phyloP scores from a whole-genome alignment of 495 filamentous ascomycete genomes.

The Lineolata rhizophorae region DNA sequence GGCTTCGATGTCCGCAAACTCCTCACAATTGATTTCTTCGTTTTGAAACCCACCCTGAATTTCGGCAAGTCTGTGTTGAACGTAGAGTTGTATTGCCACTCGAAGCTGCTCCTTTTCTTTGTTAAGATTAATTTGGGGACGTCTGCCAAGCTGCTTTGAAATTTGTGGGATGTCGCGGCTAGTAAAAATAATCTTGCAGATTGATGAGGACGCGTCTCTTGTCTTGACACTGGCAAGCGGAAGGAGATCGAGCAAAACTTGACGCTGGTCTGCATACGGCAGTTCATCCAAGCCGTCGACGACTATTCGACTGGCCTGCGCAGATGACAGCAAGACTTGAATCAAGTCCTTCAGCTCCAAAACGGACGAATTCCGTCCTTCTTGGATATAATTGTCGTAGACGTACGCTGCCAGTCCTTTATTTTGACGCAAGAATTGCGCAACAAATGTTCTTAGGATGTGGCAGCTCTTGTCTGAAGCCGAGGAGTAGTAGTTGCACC shows the following conservation, averaged over 20 bases:
- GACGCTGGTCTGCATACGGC: background rate
- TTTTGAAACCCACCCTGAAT: background rate
- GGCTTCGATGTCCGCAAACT: background rate
- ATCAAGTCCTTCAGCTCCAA: background rate
- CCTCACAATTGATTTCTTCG: background rate
- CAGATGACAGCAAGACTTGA: background rate
- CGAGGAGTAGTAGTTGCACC: background rate
- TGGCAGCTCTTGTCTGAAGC: background rate
- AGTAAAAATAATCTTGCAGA: background rate
- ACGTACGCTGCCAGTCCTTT: too few species aligned
- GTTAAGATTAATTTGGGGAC: background rate
- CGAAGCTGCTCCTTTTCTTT: background rate
- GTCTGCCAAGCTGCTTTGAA: background rate
- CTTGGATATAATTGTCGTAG: background rate
- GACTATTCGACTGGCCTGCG: background rate
- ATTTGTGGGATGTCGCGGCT: constrained; percentile 1
- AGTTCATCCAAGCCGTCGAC: constrained; percentile 6
- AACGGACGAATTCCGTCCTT: background rate
- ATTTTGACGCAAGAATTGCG: too few species aligned
- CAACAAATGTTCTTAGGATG: background rate
- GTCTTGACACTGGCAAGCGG: background rate
- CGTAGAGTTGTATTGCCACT: background rate
- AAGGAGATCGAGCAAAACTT: background rate
- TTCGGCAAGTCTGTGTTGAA: background rate
- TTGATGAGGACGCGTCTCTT: background rate